Base-by-base conservation (phyloP, 108 stramenopile genomes). In the Skeletonema menzelii region DNA sequence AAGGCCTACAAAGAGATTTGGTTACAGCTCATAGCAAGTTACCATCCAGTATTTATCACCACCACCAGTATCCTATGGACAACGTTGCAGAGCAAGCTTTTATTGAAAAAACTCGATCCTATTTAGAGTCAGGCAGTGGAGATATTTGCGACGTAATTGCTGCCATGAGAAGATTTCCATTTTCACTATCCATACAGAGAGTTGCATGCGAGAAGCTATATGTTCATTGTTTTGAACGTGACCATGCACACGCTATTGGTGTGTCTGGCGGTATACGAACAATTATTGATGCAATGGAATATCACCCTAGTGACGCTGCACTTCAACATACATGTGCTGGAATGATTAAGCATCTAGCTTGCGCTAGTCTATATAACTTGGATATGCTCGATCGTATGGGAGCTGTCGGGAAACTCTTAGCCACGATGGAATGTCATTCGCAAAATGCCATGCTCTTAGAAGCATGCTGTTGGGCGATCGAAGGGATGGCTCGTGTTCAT, bases 381-480 rank as follows among this genome's bases (percentile, higher is more conserved):
- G 70, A 78, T 2, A 78, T 78, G 77, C 42, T 78, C 13, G 70
- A 78, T 67, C 70, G 69, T 13, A 70, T 78, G 77, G 77, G 77
- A 66, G 57, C 77, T 26, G 65, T 72, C 11, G 46, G 30, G 17
- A 67, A 67, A 24, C n/a, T 78, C 31, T 46, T 71, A 7, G 46
- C 61, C 26, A 63, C 77, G 3, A 78, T 78, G 77, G 70, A 78
- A 42, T 57, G 63, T 8, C 63, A 78, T 60, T 32, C 70, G 24
- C 63, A 44, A 55, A 71, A 65, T 62, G 77, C 77, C 11, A 28
- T 65, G 27, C 57, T 78, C 1, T 59, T 72, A 15, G 77, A 78
- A 40, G 65, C 77, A 8, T 78, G 77, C 59, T 78, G 77, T 49
- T 78, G 77, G 77, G 70, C 77, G 17, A 46, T 78, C 37, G 77